Conservation (phyloP, 345 rosid genomes). For the Physaria fendleri region DNA sequence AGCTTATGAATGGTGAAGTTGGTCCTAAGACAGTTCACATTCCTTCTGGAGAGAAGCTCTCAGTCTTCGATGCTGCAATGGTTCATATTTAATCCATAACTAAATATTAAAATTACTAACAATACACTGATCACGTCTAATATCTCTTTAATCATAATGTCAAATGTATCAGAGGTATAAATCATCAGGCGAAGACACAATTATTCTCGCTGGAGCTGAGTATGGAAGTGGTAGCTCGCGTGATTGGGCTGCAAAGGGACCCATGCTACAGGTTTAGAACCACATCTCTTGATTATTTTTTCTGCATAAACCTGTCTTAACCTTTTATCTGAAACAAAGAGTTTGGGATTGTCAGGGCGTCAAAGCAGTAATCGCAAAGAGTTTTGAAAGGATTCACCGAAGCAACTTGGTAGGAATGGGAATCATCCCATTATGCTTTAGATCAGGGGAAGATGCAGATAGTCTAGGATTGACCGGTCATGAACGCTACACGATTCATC, state of each 20-base stretch:
- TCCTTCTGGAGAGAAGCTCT: conserved; percentile 94
- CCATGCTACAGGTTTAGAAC: conserved; percentile 65
- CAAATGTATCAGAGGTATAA: conserved; percentile 68
- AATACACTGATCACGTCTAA: background rate
- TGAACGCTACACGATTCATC: conserved; percentile 81
- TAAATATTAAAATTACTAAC: background rate
- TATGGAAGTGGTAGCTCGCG: conserved; percentile 99
- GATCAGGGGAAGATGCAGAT: conserved; percentile 91
- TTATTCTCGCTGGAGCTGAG: conserved; percentile 93
- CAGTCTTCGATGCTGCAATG: conserved; percentile 83
- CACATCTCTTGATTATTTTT: background rate
- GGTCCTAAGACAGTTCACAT: conserved; percentile 92
- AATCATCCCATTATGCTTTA: conserved; percentile 86
- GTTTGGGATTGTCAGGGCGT: conserved; percentile 59
- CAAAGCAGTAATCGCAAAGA: conserved; percentile 93
- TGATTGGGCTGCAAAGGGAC: conserved; percentile 99
- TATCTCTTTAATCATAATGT: background rate
- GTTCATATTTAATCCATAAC: conserved; percentile 38
- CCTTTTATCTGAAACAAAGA: background rate
- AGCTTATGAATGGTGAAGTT: conserved; percentile 90
- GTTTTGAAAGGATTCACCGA: conserved; percentile 97
- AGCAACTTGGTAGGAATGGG: conserved; percentile 99
- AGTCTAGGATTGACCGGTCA: conserved; percentile 82
- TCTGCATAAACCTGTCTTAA: background rate
- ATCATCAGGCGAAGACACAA: conserved; percentile 63